Conservation (phyloP, 2,329 filamentous ascomycete genomes). For the Stemphylium lycopersici region DNA sequence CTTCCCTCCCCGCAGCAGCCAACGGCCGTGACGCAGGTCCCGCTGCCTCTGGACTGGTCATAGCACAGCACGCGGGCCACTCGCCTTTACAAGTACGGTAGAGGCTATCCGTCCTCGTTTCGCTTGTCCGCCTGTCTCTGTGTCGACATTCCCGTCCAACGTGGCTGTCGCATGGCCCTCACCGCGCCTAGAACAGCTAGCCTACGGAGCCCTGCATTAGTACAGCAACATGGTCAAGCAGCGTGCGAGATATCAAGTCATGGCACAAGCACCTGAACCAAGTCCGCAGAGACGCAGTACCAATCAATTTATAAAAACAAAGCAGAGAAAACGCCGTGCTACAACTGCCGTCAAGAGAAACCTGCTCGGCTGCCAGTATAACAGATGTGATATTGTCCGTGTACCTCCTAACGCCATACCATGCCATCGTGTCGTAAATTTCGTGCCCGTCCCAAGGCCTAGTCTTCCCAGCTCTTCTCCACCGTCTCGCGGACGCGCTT, state of each 20-base stretch:
- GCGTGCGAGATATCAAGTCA: too few species aligned
- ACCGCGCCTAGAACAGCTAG: background rate
- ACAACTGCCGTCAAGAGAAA: conserved; percentile 21
- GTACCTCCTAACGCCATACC: conserved; percentile 27
- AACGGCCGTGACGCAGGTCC: conserved; percentile 25
- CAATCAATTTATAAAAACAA: conserved; percentile 10
- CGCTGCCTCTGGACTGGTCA: conserved; percentile 4
- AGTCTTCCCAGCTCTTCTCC: conserved; percentile 99
- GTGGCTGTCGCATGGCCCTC: background rate
- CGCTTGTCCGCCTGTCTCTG: background rate
- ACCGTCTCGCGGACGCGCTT: conserved; percentile 96
- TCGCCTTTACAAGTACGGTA: background rate
- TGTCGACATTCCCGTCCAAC: background rate
- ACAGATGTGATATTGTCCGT: conserved; percentile 18
- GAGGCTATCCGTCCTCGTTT: background rate
- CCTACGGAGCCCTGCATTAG: background rate
- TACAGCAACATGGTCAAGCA: background rate
- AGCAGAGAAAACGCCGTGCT: conserved; percentile 34
- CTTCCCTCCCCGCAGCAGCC: conserved; percentile 20
- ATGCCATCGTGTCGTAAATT: conserved; percentile 22
- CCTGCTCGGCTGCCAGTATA: conserved; percentile 7
- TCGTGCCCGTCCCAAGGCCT: conserved; percentile 9
- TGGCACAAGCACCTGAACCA: background rate
- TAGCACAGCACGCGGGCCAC: conserved; percentile 2
- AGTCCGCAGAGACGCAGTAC: conserved; percentile 10